phyloP scores from a whole-genome alignment of 208 protist species.

The Leptomonas seymouri region DNA sequence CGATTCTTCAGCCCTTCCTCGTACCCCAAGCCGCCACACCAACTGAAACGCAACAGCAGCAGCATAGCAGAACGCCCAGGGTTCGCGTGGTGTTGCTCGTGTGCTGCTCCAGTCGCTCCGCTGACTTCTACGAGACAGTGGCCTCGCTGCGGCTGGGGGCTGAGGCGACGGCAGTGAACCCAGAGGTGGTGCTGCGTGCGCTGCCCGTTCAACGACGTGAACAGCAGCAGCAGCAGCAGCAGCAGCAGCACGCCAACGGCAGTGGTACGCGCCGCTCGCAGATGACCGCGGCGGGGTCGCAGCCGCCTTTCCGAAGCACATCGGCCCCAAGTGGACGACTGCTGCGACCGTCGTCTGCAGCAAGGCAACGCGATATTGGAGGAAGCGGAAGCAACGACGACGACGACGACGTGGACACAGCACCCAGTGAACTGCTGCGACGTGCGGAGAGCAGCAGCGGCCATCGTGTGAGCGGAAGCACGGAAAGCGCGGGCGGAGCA shows the following conservation, averaged over 20 bases:
- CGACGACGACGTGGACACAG: background rate
- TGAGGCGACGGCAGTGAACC: conserved; percentile 57
- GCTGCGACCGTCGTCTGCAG: background rate
- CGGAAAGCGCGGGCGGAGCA: too few species aligned
- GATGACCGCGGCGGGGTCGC: background rate
- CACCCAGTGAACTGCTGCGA: too few species aligned
- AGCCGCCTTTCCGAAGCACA: conserved; percentile 21
- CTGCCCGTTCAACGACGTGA: conserved; percentile 35
- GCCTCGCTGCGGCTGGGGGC: conserved; percentile 68
- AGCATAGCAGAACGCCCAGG: too few species aligned
- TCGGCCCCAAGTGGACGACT: conserved; percentile 22
- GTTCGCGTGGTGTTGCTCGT: conserved; percentile 36
- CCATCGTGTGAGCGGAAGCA: background rate
- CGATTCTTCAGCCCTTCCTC: conserved; percentile 70
- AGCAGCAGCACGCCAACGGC: conserved; percentile 5
- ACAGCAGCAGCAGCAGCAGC: conserved; percentile 27
- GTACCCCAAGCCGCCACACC: conserved; percentile 17
- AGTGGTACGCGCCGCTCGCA: background rate
- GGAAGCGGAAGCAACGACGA: background rate
- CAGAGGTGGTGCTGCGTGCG: conserved; percentile 35
- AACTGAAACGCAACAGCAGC: background rate
- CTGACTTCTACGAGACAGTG: conserved; percentile 77
- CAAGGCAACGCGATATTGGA: background rate
- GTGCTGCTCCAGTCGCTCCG: conserved; percentile 69
- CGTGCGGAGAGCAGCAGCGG: background rate